Base-by-base conservation (phyloP, 148 eudicot species). In the Dysphania ambrosioides region DNA sequence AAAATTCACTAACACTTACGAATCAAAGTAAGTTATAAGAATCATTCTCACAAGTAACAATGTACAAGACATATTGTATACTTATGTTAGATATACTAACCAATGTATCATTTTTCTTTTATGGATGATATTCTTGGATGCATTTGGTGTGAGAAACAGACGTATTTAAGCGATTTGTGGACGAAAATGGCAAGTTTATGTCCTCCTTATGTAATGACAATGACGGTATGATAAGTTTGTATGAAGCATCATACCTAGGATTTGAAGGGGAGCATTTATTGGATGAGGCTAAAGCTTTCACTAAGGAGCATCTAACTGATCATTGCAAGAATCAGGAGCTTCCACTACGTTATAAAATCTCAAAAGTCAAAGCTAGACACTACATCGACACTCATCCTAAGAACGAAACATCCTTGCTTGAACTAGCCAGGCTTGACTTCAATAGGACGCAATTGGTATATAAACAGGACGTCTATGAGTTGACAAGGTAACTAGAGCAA, bases 181-280 rank as follows among this genome's bases (percentile, higher is more conserved):
- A 83, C 6, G 18, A 64, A 0, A 55, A 69, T 6, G 85, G 83
- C 13, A 69, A 74, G 6, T 83, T 83, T 64, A 51, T 12, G 8
- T 64, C 68, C 62, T 56, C 42, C 4, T 70, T 80, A 26, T 19
- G 13, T 8, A 30, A 65, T 8, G 85, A 83, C 61, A 58, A 67
- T 1, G n/a, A 73, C 49, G 83, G 85, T 2, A 24, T 86, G 69
- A 6, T 83, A 38, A 77, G 79, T 73, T 77, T 83, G 68, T 79
- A 81, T 32, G 88, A 86, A 81, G 88, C 86, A 67, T 83, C 88
- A 31, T 31, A 81, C 44, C 68, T 81, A 66, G 81, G 76, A 13
- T 59, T 78, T 0, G 76, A 75, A 23, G 85, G 77, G 53, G 88
- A 86, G 65, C 34, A 15, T 27, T 11, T 79, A 10, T 58, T 83